Conservation (phyloP, 208 protist species). For the Trypanosoma mega region DNA sequence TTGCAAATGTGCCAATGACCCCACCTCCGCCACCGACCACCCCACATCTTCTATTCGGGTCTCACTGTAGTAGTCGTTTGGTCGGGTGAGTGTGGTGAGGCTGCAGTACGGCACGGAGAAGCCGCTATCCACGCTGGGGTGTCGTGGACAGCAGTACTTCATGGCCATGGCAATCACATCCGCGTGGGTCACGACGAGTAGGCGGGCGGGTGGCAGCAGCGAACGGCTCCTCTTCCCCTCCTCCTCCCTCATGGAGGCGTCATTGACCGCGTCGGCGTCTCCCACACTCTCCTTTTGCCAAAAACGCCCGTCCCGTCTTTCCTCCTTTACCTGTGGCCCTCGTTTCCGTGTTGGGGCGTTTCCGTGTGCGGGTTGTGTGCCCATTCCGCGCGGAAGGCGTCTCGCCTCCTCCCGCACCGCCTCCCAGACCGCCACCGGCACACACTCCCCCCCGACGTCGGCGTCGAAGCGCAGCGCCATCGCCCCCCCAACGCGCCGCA, state of each 20-base stretch:
- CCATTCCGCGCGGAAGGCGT: slow-evolving; percentile 13
- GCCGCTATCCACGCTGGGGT: slow-evolving; percentile 41
- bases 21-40: slow-evolving; percentile 50
- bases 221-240: slow-evolving; percentile 3
- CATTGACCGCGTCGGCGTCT: neutral
- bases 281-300: neutral
- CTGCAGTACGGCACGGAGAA: slow-evolving; percentile 83
- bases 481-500: slow-evolving; percentile 54
- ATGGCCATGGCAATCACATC: slow-evolving; percentile 62
- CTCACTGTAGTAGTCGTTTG: slow-evolving; percentile 75
- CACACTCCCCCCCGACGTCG: slow-evolving; percentile 18
- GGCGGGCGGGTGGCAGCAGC: slow-evolving; percentile 66
- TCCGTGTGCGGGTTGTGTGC: neutral
- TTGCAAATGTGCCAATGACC: slow-evolving; percentile 54
- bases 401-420: slow-evolving; percentile 40
- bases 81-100: slow-evolving; percentile 52
- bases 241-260: no score
- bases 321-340: neutral
- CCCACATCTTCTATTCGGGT: slow-evolving; percentile 3
- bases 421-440: slow-evolving; percentile 37
- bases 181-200: slow-evolving; percentile 79
- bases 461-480: slow-evolving; percentile 47
- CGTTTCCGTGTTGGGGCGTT: neutral
- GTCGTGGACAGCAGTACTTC: slow-evolving; percentile 65
- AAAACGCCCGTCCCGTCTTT: neutral